These are phyloP conservation scores for Casuarina glauca DNA, from an alignment of 306 rosid genomes.

Conservation along the genomic window DNA sequence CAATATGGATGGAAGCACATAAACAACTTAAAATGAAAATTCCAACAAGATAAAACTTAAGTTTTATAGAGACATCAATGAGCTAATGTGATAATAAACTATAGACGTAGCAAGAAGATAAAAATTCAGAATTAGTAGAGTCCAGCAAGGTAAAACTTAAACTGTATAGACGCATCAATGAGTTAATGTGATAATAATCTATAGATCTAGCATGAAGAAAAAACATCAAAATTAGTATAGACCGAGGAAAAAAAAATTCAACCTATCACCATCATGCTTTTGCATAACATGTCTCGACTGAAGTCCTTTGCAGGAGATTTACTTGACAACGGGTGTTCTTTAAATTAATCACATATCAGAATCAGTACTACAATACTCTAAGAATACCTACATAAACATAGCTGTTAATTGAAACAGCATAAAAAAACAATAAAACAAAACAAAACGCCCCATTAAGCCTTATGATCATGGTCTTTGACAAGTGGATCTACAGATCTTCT, in stretches of 20 bases:
- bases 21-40: background rate
- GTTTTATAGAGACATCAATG: background rate
- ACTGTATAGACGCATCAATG: background rate
- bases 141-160: background rate
- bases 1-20: background rate
- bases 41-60: background rate
- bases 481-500: background rate
- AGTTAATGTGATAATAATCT: background rate
- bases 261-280: background rate
- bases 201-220: background rate
- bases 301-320: background rate
- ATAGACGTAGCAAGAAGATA: background rate
- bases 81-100: background rate
- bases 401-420: background rate
- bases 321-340: background rate
- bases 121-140: background rate
- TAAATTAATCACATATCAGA: background rate
- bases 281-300: background rate
- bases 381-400: background rate
- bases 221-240: background rate
- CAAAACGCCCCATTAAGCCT: background rate
- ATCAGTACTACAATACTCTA: background rate
- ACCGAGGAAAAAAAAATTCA: background rate
- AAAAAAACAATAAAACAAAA: background rate
- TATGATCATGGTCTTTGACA: background rate